Percentiles rank a stretch among this genome's conserved stretches.
These are phyloP conservation scores for Irpex lacteus DNA, from an alignment of 1,284 basidiomycete genomes.

Conservation along the genomic window DNA sequence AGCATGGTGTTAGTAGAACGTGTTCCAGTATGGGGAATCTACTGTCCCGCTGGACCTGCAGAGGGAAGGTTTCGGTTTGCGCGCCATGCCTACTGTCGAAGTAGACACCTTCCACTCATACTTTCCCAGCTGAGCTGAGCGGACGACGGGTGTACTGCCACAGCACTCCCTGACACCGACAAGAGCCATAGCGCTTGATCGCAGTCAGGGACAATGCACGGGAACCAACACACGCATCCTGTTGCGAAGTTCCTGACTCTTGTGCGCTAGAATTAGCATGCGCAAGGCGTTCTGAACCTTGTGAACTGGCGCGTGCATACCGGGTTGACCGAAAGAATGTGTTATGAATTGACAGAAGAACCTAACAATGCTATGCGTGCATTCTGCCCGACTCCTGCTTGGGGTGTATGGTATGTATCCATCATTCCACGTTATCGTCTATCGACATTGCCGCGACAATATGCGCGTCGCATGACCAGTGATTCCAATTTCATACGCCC, in stretches of 20 bases:
- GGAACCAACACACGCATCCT: not conserved
- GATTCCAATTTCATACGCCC: not conserved
- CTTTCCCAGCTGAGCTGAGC: too few species aligned
- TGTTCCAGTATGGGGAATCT: not conserved
- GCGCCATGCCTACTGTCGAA: not conserved
- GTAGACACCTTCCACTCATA: too few species aligned
- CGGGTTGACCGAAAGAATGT: not conserved
- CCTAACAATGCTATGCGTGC: not conserved
- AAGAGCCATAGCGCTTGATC: not conserved
- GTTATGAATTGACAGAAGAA: not conserved
- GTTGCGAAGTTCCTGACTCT: not conserved
- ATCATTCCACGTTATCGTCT: not conserved
- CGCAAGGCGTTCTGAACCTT: not conserved
- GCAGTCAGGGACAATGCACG: not conserved
- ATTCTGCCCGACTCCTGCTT: not conserved
- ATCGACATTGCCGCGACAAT: not conserved
- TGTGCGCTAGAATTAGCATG: not conserved
- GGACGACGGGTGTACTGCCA: not conserved
- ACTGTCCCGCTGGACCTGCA: too few species aligned
- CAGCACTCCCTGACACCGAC: not conserved
- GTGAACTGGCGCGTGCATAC: not conserved
- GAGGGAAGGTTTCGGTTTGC: too few species aligned
- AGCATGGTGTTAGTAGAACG: not conserved
- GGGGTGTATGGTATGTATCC: not conserved
- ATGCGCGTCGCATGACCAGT: not conserved